A percentile compares a stretch with the other conserved stretches of the same genome.
Evolutionary conservation across 1,139 yeast genomes (phyloP).

Genomic region (Lodderomyces elongisporus): DNA sequence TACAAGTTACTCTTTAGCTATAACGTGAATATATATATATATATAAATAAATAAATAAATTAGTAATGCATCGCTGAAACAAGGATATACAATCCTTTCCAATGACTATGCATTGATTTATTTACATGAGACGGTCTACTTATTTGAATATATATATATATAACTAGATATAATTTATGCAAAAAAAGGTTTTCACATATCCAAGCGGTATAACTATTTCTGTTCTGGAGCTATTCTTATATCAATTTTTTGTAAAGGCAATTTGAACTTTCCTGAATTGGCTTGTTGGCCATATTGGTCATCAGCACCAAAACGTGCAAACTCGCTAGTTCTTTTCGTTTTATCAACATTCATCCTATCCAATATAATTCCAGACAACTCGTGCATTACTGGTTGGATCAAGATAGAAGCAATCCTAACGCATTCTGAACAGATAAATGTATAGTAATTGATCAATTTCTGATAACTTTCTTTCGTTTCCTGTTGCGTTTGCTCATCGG

Average conservation of each 20-base stretch:
- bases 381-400: conserved; percentile 70
- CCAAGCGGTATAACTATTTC: no score
- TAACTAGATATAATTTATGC: no score
- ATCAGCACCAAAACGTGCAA: conserved; percentile 45
- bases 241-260: conserved; percentile 25
- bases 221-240: no score
- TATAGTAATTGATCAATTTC: conserved; percentile 45
- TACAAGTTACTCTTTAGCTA: no score
- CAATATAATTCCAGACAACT: conserved; percentile 50
- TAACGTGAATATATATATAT: no score
- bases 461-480: conserved; percentile 14
- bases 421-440: conserved; percentile 66
- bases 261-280: conserved; percentile 18
- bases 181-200: no score
- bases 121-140: no score
- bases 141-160: no score
- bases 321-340: conserved; percentile 33
- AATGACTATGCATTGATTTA: no score
- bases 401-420: conserved; percentile 64
- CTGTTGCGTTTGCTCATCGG: conserved; percentile 21
- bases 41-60: no score
- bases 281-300: conserved; percentile 41
- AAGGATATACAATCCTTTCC: no score
- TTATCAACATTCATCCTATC: conserved; percentile 55
- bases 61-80: no score